Conservation (phyloP, 805 yeast genomes). For the Nakazawaea siamensis region DNA sequence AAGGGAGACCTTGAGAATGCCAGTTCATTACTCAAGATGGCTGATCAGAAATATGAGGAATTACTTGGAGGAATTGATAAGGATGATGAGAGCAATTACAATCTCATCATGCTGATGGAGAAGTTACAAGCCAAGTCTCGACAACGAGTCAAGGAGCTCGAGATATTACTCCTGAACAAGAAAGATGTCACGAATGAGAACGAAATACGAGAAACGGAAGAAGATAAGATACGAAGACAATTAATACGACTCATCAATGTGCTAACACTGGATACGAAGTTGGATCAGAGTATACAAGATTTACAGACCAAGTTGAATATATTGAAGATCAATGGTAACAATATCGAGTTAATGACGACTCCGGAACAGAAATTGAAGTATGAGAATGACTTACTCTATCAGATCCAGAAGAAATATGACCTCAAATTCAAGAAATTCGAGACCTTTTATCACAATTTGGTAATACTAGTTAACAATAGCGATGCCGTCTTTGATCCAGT, state of each 20-base stretch:
- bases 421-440: slow-evolving; percentile 2
- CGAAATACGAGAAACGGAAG: neutral
- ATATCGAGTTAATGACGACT: slow-evolving; percentile 9
- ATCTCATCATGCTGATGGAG: slow-evolving; percentile 14
- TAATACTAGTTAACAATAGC: neutral
- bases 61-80: slow-evolving; percentile 12
- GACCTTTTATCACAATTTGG: neutral
- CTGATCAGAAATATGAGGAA: slow-evolving; percentile 24
- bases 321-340: slow-evolving; percentile 8
- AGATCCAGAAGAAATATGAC: slow-evolving; percentile 4
- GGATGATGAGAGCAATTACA: slow-evolving; percentile 1
- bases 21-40: slow-evolving; percentile 26
- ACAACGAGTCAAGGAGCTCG: slow-evolving; percentile 17
- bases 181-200: slow-evolving; percentile 7
- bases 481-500: neutral
- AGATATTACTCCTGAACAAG: slow-evolving; percentile 9
- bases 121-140: slow-evolving; percentile 17
- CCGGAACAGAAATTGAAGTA: slow-evolving; percentile 10
- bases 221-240: neutral
- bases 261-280: neutral
- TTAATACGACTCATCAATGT: neutral
- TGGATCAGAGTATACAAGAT: slow-evolving; percentile 2
- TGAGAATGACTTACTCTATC: slow-evolving; percentile 8
- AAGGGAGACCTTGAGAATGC: slow-evolving; percentile 35
- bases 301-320: slow-evolving; percentile 4